These are phyloP conservation scores for Rhodocollybia butyracea DNA, from an alignment of 768 basidiomycete genomes.

Conservation along the genomic window DNA sequence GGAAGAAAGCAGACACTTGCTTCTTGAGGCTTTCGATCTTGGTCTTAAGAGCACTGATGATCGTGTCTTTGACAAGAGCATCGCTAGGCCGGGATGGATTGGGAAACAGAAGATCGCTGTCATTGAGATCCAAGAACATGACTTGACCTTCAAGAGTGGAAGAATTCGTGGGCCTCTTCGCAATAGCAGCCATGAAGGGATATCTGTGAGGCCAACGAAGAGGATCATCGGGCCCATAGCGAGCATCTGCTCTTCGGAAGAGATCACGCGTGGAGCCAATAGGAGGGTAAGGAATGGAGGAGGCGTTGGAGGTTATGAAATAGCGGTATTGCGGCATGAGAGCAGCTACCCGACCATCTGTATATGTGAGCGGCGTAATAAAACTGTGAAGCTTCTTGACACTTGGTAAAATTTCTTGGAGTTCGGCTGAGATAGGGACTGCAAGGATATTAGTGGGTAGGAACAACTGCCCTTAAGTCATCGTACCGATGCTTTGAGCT, in stretches of 20 bases:
- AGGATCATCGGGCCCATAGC: background rate
- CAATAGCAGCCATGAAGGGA: background rate
- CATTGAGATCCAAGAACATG: background rate
- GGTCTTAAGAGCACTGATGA: too few relatives aligned
- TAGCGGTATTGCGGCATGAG: background rate
- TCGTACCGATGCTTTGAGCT: too few relatives aligned
- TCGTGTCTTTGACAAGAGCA: too few relatives aligned
- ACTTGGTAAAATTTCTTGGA: too few relatives aligned
- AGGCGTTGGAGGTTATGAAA: background rate
- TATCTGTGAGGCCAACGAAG: background rate
- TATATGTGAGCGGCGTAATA: background rate
- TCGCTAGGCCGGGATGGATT: too few relatives aligned
- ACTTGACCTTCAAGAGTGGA: background rate
- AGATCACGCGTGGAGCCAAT: background rate
- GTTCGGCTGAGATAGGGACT: too few relatives aligned
- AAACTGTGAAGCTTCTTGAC: background rate
- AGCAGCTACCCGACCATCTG: background rate
- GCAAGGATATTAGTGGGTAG: too few relatives aligned
- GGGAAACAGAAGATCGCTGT: background rate
- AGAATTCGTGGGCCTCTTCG: background rate
- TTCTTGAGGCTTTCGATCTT: too few relatives aligned
- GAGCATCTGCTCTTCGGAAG: background rate
- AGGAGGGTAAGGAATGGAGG: background rate
- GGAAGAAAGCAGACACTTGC: too few relatives aligned
- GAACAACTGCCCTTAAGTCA: too few relatives aligned